A percentile compares a stretch with the other conserved stretches of the same genome.
These are phyloP conservation scores for Marasmius tenuissimus DNA, from an alignment of 1,284 basidiomycete species.

Conservation along the genomic window DNA sequence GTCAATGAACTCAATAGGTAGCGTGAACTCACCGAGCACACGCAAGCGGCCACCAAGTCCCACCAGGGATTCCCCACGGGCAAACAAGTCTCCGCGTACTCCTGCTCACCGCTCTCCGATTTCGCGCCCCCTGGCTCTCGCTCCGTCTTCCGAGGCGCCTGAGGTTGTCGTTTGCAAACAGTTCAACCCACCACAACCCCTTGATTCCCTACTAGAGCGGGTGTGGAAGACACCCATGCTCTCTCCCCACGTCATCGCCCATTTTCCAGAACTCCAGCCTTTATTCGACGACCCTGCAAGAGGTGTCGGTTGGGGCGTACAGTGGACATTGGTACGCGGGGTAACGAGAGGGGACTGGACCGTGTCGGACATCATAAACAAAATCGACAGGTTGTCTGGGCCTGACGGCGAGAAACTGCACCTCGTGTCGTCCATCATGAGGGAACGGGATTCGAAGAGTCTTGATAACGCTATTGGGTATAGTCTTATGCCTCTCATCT, in stretches of 20 bases:
- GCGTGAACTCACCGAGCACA: too few relatives aligned
- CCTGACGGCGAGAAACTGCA: constrained; percentile 39
- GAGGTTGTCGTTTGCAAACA: not conserved
- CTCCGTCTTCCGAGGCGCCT: not conserved
- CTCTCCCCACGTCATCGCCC: constrained; percentile 40
- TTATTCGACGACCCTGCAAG: constrained; percentile 35
- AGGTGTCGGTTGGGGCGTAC: constrained; percentile 50
- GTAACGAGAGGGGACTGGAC: constrained; percentile 40
- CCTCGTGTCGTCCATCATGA: constrained; percentile 30
- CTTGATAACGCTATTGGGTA: not conserved
- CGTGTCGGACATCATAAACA: constrained; percentile 41
- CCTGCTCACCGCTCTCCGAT: not conserved
- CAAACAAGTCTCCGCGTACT: too few relatives aligned
- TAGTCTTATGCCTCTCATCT: not conserved
- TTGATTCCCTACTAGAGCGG: not conserved
- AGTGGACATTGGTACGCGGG: constrained; percentile 60
- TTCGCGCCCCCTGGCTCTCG: not conserved
- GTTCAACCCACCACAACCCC: not conserved
- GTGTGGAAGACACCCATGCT: not conserved
- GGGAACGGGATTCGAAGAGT: not conserved
- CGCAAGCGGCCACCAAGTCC: too few relatives aligned
- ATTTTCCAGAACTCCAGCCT: constrained; percentile 35
- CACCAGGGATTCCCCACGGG: too few relatives aligned
- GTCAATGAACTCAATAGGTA: too few relatives aligned
- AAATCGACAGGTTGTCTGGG: constrained; percentile 34